These are phyloP conservation scores for Schizophyllum commune DNA, from an alignment of 1,284 basidiomycete species.

Conservation along the genomic window DNA sequence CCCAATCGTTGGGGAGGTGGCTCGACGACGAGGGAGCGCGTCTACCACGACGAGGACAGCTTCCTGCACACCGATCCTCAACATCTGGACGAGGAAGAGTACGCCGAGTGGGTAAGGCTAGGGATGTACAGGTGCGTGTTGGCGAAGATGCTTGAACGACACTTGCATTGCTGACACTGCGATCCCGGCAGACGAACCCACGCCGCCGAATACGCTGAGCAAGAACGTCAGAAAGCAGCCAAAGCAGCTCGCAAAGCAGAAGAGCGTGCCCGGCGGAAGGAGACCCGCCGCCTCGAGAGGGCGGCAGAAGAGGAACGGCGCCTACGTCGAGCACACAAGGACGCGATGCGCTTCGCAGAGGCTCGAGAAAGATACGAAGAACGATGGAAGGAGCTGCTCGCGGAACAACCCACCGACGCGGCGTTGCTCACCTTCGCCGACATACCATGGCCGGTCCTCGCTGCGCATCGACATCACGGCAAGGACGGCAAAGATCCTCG, in stretches of 20 bases:
- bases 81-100: constrained; percentile 77
- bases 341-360: constrained; percentile 25
- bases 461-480: constrained; percentile 21
- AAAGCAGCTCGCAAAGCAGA: constrained; percentile 41
- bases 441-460: constrained; percentile 74
- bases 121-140: constrained; percentile 68
- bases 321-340: constrained; percentile 34
- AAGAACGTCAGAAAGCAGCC: constrained; percentile 44
- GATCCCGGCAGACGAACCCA: constrained; percentile 49
- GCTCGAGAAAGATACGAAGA: constrained; percentile 48
- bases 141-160: not conserved
- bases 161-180: constrained; percentile 5
- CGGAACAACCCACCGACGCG: constrained; percentile 12
- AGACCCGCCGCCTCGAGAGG: constrained; percentile 44
- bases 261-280: constrained; percentile 45
- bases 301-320: constrained; percentile 42
- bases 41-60: constrained; percentile 33
- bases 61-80: constrained; percentile 41
- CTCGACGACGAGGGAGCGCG: constrained; percentile 16
- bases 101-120: constrained; percentile 69
- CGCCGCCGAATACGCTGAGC: constrained; percentile 56
- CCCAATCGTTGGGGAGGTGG: constrained; percentile 40
- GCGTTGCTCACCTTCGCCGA: constrained; percentile 41
- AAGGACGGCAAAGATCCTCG: constrained; percentile 3
- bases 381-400: constrained; percentile 49